A percentile compares a stretch with the other conserved stretches of the same genome.
Conservation (phyloP, 805 yeast species). For the Cyberlindnera veronae region DNA sequence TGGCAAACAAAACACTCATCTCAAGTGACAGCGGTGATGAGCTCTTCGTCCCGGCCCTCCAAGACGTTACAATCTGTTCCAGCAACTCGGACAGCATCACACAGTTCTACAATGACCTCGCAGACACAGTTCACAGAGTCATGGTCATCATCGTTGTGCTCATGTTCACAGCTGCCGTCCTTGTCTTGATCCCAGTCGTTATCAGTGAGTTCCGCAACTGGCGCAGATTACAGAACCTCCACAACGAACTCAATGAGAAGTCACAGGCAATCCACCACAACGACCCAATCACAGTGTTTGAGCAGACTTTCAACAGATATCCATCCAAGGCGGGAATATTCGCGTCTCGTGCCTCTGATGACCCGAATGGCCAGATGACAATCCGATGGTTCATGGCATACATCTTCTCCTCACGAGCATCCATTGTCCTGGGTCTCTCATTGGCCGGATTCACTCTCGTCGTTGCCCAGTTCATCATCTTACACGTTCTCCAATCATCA, state of each 20-base stretch:
- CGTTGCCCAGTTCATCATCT: constrained; percentile 48
- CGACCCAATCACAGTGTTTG: constrained; percentile 20
- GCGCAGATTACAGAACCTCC: constrained; percentile 40
- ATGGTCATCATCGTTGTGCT: constrained; percentile 38
- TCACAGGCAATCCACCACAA: constrained; percentile 1
- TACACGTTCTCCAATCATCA: constrained; percentile 30
- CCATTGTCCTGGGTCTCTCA: constrained; percentile 49
- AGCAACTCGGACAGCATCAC: constrained; percentile 37
- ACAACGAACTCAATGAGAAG: constrained; percentile 13
- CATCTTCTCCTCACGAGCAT: constrained; percentile 49
- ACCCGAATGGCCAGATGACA: constrained; percentile 19
- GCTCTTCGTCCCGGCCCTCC: constrained; percentile 41
- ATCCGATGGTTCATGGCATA: constrained; percentile 39
- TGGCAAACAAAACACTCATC: constrained; percentile 33
- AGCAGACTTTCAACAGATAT: constrained; percentile 23
- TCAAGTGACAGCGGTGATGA: constrained; percentile 13
- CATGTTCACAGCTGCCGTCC: constrained; percentile 39
- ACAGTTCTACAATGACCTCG: constrained; percentile 36
- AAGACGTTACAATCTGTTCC: constrained; percentile 37
- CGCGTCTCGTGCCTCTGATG: constrained; percentile 8
- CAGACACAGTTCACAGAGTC: constrained; percentile 21
- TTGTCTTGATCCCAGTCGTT: constrained; percentile 40
- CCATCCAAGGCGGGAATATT: constrained; percentile 23
- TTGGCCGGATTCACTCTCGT: constrained; percentile 54
- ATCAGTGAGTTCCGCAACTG: constrained; percentile 47